These are phyloP conservation scores for Fusarium concolor DNA, from an alignment of 2,329 filamentous ascomycete genomes.

Conservation along the genomic window DNA sequence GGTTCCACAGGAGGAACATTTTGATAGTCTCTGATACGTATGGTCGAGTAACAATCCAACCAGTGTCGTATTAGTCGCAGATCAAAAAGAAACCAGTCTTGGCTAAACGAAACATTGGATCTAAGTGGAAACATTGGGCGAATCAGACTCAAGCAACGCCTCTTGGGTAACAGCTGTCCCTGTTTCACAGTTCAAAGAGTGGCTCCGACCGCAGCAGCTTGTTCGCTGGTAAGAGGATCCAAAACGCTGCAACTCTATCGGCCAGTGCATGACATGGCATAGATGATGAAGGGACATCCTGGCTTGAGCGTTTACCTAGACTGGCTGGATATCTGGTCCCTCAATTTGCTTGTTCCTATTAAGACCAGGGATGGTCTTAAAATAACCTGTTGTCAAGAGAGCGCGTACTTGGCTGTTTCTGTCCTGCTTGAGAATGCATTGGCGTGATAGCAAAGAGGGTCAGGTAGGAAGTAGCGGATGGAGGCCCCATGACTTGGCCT, in stretches of 20 bases:
- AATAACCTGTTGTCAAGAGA: constrained; percentile 10
- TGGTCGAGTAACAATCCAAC: constrained; percentile 4
- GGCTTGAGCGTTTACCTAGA: constrained; percentile 32
- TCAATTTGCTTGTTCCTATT: neutral
- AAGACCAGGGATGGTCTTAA: constrained; percentile 12
- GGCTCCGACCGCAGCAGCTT: constrained; percentile 3
- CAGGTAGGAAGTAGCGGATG: neutral
- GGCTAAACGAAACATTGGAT: constrained; percentile 22
- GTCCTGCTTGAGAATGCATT: constrained; percentile 20
- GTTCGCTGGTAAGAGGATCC: constrained; percentile 14
- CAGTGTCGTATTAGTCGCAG: constrained; percentile 14
- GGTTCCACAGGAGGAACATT: constrained; percentile 32
- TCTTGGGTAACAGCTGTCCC: constrained; percentile 25
- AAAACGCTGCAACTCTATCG: constrained; percentile 12
- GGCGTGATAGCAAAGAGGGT: constrained; percentile 17
- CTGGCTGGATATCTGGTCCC: constrained; percentile 23
- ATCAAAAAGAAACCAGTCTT: constrained; percentile 6
- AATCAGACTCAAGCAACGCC: constrained; percentile 27
- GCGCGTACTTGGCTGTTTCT: constrained; percentile 2
- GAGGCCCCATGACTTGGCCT: constrained; percentile 14
- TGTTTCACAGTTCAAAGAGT: constrained; percentile 29
- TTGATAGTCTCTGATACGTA: constrained; percentile 9
- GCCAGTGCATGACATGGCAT: constrained; percentile 35
- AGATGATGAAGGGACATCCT: constrained; percentile 14
- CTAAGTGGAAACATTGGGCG: constrained; percentile 32